A percentile compares a stretch with the other conserved stretches of the same genome.
Evolutionary conservation across 345 rosid species (phyloP).

Genomic region (Excoecaria cochinchinensis): DNA sequence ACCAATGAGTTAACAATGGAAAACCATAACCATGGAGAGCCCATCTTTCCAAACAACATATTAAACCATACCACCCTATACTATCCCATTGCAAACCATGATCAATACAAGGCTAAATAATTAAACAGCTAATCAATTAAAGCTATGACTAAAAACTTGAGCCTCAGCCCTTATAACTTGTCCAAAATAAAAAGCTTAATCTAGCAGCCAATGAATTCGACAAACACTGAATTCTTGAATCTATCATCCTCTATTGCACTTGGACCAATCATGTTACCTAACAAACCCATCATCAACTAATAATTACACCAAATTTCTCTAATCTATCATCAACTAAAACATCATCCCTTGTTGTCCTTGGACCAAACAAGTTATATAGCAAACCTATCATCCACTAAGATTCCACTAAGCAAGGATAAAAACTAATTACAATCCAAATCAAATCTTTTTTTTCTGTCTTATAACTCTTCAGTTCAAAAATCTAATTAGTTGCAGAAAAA

Average conservation of each 20-base stretch:
- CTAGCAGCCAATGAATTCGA: not conserved
- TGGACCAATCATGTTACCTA: not conserved
- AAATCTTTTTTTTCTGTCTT: not conserved
- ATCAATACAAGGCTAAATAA: too few species aligned
- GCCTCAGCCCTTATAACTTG: not conserved
- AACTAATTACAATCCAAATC: not conserved
- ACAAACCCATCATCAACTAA: not conserved
- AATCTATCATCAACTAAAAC: not conserved
- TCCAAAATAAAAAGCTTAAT: not conserved
- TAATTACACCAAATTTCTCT: too few species aligned
- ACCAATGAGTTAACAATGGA: too few species aligned
- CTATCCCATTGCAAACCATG: too few species aligned
- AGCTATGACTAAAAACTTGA: not conserved
- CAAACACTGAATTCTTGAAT: not conserved
- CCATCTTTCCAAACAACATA: too few species aligned
- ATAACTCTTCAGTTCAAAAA: not conserved
- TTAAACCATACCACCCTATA: too few species aligned
- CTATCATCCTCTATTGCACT: not conserved
- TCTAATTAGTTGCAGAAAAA: not conserved
- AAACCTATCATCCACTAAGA: not conserved
- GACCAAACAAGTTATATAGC: not conserved
- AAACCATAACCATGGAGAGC: too few species aligned
- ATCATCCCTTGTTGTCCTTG: not conserved
- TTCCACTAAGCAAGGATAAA: not conserved
- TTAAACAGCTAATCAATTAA: not conserved